A percentile compares a stretch with the other conserved stretches of the same genome.
Conservation (phyloP, 208 protist species). For the Leishmania lainsoni region DNA sequence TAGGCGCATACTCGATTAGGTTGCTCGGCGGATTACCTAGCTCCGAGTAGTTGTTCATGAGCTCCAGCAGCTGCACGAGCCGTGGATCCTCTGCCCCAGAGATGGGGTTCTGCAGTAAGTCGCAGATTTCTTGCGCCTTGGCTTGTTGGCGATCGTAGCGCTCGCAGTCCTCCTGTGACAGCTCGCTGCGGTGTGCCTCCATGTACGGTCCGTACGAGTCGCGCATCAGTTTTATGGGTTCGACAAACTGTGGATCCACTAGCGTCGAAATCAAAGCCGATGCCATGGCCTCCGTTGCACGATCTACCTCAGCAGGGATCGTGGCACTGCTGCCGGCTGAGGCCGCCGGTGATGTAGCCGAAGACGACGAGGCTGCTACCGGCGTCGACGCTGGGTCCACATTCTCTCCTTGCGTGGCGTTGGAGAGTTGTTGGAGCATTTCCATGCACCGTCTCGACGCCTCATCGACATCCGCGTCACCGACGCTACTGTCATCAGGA, state of each 20-base stretch:
- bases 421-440: slow-evolving; percentile 36
- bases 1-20: slow-evolving; percentile 37
- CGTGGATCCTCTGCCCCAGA: slow-evolving; percentile 49
- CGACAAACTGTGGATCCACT: slow-evolving; percentile 57
- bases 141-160: slow-evolving; percentile 56
- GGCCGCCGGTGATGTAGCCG: slow-evolving; percentile 10
- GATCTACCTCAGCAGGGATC: not conserved
- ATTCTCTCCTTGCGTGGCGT: not conserved
- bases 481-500: slow-evolving; percentile 16
- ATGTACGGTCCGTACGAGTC: slow-evolving; percentile 68
- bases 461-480: slow-evolving; percentile 35
- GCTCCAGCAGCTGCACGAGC: slow-evolving; percentile 47
- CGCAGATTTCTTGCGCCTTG: slow-evolving; percentile 59
- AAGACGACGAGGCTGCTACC: not conserved
- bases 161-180: slow-evolving; percentile 49
- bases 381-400: not conserved
- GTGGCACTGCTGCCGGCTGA: not conserved
- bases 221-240: slow-evolving; percentile 65
- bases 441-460: slow-evolving; percentile 40
- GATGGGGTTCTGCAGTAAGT: slow-evolving; percentile 51
- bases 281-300: slow-evolving; percentile 35
- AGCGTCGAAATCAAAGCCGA: slow-evolving; percentile 51
- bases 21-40: slow-evolving; percentile 61
- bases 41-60: slow-evolving; percentile 75
- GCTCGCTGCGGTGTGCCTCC: slow-evolving; percentile 29